Evolutionary conservation across 805 yeast genomes (phyloP).

Genomic region (Candida hungchunana): DNA sequence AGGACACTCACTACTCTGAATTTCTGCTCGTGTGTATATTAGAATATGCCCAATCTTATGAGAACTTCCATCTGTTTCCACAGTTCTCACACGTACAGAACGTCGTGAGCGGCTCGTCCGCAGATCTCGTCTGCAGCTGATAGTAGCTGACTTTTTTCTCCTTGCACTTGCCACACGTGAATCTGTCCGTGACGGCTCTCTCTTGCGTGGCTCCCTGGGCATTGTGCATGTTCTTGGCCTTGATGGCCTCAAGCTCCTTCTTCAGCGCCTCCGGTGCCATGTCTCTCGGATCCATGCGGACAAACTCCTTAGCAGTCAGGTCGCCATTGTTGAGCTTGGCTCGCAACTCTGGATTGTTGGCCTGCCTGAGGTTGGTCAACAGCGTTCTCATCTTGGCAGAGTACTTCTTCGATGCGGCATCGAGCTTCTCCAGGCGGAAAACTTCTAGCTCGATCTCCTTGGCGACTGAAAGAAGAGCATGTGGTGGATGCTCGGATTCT

Average conservation of each 20-base stretch:
- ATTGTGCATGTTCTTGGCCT: conserved; percentile 85
- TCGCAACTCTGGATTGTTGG: conserved; percentile 83
- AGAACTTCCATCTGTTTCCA: conserved; percentile 97
- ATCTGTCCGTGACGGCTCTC: conserved; percentile 93
- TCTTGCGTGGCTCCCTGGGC: conserved; percentile 97
- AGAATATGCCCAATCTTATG: conserved; percentile 33
- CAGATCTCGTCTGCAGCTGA: conserved; percentile 97
- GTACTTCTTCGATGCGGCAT: conserved; percentile 50
- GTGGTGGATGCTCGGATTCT: conserved; percentile 63
- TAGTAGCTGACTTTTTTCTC: conserved; percentile 95
- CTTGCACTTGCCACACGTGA: conserved; percentile 97
- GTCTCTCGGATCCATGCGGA: conserved; percentile 86
- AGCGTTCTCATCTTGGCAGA: conserved; percentile 82
- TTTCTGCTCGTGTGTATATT: background rate
- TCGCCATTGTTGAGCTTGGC: conserved; percentile 62
- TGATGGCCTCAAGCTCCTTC: conserved; percentile 78
- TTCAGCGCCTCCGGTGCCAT: conserved; percentile 91
- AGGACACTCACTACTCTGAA: too few species aligned
- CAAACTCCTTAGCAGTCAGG: conserved; percentile 60
- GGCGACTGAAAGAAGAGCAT: conserved; percentile 56
- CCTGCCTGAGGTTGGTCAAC: conserved; percentile 82
- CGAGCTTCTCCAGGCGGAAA: conserved; percentile 53
- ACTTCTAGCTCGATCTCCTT: conserved; percentile 72
- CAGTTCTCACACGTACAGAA: conserved; percentile 97
- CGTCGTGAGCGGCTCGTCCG: conserved; percentile 98